Conservation (phyloP, 352 stramenopile species). For the Pythium angustatum region DNA sequence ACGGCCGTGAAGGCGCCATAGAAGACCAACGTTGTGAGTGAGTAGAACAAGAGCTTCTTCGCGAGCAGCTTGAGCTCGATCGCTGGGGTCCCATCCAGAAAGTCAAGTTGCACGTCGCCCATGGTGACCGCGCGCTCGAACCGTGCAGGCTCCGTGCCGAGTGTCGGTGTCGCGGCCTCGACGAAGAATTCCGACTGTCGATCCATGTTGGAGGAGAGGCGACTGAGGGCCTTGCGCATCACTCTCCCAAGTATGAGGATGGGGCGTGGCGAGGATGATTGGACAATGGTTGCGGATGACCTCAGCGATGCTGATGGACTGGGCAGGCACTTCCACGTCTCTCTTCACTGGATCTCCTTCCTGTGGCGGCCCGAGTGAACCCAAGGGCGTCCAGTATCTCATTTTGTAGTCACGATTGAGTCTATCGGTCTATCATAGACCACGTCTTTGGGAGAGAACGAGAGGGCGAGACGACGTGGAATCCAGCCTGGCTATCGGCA, state of each 20-base stretch:
- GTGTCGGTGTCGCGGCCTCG: not conserved
- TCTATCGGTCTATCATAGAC: no score
- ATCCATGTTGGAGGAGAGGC: not conserved
- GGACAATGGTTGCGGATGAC: not conserved
- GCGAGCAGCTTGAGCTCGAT: constrained; percentile 34
- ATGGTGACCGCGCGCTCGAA: not conserved
- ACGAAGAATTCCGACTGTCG: constrained; percentile 1
- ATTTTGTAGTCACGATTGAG: no score
- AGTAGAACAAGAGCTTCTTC: constrained; percentile 29
- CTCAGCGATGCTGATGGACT: no score
- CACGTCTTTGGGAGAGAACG: no score
- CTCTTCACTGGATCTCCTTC: no score
- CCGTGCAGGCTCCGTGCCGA: not conserved
- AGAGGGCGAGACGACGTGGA: no score
- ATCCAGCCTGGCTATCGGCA: no score
- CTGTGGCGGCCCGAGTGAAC: no score
- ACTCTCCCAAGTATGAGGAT: not conserved
- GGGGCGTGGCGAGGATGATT: no score
- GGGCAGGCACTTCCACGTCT: no score
- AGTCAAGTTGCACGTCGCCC: constrained; percentile 1
- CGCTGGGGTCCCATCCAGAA: constrained; percentile 12
- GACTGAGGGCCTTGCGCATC: not conserved
- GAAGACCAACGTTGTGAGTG: constrained; percentile 28
- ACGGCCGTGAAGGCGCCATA: constrained; percentile 36
- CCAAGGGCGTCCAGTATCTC: no score